Percentiles rank a stretch among this genome's conserved stretches.
Conservation (phyloP, 2,329 filamentous ascomycete species). For the Aureobasidium musti region DNA sequence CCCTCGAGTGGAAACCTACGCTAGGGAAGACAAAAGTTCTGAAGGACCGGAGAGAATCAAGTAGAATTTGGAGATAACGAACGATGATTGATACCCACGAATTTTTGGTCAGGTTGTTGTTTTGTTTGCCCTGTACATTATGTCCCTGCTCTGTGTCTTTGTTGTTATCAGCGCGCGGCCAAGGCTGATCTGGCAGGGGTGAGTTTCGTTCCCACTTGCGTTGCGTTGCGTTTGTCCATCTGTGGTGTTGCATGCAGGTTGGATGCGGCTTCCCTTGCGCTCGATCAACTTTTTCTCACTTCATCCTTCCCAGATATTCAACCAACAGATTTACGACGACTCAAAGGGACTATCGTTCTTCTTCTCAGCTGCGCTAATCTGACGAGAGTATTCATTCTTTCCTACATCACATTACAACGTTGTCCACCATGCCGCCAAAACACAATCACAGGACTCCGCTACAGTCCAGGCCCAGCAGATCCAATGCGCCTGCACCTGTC, state of each 20-base stretch:
- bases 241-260: slow-evolving; percentile 7
- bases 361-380: neutral
- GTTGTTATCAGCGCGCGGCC: neutral
- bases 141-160: neutral
- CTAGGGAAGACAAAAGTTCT: slow-evolving; percentile 72
- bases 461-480: neutral
- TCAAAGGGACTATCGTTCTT: neutral
- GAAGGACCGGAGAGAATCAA: slow-evolving; percentile 2
- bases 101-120: neutral
- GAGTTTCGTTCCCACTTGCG: neutral
- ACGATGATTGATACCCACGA: slow-evolving; percentile 27
- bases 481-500: neutral
- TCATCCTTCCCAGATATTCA: neutral
- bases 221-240: neutral
- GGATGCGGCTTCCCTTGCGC: slow-evolving; percentile 18
- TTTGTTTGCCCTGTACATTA: slow-evolving; percentile 15
- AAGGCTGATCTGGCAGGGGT: neutral
- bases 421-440: neutral
- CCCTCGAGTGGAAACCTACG: slow-evolving; percentile 86
- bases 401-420: neutral
- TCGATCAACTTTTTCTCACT: neutral
- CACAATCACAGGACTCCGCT: neutral
- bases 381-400: neutral
- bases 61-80: slow-evolving; percentile 26
- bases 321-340: neutral